Percentiles rank a stretch among this genome's conserved stretches.
These are phyloP conservation scores for Dichomitus squalens DNA, from an alignment of 1,284 basidiomycete species.

Conservation along the genomic window DNA sequence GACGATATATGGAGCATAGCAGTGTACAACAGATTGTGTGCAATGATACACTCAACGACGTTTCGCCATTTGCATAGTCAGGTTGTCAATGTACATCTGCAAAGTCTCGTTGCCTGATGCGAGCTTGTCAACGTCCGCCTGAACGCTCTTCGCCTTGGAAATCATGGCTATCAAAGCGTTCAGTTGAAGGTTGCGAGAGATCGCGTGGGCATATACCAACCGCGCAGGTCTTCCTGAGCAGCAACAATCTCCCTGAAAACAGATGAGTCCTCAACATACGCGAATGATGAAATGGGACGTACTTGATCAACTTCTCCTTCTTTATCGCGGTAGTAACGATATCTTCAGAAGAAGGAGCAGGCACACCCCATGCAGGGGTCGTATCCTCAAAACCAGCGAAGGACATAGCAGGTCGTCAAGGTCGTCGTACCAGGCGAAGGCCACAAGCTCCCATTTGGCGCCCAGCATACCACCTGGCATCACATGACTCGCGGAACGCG, in stretches of 20 bases:
- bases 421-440: background rate
- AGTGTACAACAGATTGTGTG: background rate
- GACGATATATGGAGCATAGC: background rate
- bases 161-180: constrained; percentile 56
- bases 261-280: background rate
- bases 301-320: constrained; percentile 71
- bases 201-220: constrained; percentile 42
- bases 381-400: constrained; percentile 57
- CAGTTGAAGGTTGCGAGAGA: background rate
- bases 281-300: constrained; percentile 13
- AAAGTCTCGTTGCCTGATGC: constrained; percentile 78
- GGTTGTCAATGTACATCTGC: constrained; percentile 87
- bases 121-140: constrained; percentile 77
- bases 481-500: constrained; percentile 20
- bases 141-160: constrained; percentile 65
- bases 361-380: constrained; percentile 61
- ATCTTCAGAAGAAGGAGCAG: constrained; percentile 51
- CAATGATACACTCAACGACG: constrained; percentile 49
- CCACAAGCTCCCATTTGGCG: too few species aligned
- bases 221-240: constrained; percentile 72
- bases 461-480: background rate
- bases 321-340: constrained; percentile 72
- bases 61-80: constrained; percentile 83
- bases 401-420: constrained; percentile 4
- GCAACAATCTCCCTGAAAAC: constrained; percentile 65